A percentile compares a stretch with the other conserved stretches of the same genome.
These are phyloP conservation scores for Penicillium subrubescens DNA, from an alignment of 495 filamentous ascomycete genomes.

Conservation along the genomic window DNA sequence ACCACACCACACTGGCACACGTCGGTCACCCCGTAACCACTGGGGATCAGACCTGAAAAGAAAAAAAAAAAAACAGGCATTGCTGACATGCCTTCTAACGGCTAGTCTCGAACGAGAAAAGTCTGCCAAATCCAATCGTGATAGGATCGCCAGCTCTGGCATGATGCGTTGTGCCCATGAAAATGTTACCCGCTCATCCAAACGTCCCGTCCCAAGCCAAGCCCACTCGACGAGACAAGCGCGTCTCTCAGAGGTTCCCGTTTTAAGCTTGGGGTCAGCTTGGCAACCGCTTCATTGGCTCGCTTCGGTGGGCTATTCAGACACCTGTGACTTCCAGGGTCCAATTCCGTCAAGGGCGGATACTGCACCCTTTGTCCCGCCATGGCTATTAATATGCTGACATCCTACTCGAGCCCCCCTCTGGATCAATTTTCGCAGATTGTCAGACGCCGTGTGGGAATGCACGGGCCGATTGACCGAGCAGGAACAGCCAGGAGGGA, in stretches of 20 bases:
- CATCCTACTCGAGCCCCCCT: neutral
- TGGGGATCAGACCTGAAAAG: neutral
- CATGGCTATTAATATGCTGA: slow-evolving; percentile 14
- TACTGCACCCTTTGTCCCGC: slow-evolving; percentile 8
- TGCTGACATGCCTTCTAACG: neutral
- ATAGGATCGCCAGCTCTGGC: neutral
- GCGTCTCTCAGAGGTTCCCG: neutral
- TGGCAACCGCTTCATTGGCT: slow-evolving; percentile 15
- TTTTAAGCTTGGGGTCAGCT: slow-evolving; percentile 7
- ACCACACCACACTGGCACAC: neutral
- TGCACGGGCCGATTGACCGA: slow-evolving; percentile 2
- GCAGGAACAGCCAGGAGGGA: neutral
- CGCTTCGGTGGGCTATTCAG: slow-evolving; percentile 4
- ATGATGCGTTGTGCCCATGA: neutral
- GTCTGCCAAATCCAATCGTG: neutral
- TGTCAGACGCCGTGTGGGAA: neutral
- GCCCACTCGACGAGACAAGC: slow-evolving; percentile 6
- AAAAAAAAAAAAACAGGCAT: neutral
- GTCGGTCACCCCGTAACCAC: neutral
- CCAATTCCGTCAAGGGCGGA: slow-evolving; percentile 3
- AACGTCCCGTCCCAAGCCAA: slow-evolving; percentile 8
- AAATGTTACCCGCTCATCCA: neutral
- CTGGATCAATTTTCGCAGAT: neutral
- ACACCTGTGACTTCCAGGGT: slow-evolving; percentile 2
- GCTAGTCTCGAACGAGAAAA: neutral